A percentile compares a stretch with the other conserved stretches of the same genome.
These are phyloP conservation scores for Musa acuminata DNA, from an alignment of 176 grass and related monocot species.

Conservation along the genomic window DNA sequence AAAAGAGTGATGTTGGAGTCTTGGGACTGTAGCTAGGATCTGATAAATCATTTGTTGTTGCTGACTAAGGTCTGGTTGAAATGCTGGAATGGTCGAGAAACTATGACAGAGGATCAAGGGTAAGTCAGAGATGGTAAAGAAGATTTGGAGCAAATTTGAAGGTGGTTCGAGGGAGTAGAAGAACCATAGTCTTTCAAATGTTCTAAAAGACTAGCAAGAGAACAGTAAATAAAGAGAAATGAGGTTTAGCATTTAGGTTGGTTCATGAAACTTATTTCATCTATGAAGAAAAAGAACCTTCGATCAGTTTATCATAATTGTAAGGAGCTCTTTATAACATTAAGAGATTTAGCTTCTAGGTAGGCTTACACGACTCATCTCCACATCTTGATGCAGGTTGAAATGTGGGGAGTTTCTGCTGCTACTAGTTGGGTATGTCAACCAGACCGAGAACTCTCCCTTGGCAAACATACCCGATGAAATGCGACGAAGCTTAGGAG, in stretches of 20 bases:
- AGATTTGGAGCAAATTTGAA: neutral
- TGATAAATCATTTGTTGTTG: neutral
- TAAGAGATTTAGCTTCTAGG: neutral
- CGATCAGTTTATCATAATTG: neutral
- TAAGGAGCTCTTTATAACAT: neutral
- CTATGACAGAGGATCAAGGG: neutral
- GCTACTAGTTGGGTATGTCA: constrained; percentile 74
- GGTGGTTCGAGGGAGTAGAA: neutral
- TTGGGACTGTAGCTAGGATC: neutral
- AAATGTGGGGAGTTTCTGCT: constrained; percentile 91
- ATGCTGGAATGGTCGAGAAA: neutral
- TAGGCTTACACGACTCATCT: neutral
- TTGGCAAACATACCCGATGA: constrained; percentile 63
- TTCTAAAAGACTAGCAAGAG: too few relatives aligned
- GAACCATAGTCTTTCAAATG: too few relatives aligned
- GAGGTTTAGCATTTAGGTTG: too few relatives aligned
- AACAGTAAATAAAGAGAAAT: too few relatives aligned
- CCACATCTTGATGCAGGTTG: constrained; percentile 39
- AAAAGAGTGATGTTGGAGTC: neutral
- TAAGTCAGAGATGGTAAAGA: neutral
- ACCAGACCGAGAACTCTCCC: constrained; percentile 70
- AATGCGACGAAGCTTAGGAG: constrained; percentile 51
- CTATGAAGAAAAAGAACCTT: neutral
- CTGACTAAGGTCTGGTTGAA: neutral
- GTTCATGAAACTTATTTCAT: neutral